Base-by-base conservation (phyloP, 805 yeast genomes). In the Myxozyma neglecta region DNA sequence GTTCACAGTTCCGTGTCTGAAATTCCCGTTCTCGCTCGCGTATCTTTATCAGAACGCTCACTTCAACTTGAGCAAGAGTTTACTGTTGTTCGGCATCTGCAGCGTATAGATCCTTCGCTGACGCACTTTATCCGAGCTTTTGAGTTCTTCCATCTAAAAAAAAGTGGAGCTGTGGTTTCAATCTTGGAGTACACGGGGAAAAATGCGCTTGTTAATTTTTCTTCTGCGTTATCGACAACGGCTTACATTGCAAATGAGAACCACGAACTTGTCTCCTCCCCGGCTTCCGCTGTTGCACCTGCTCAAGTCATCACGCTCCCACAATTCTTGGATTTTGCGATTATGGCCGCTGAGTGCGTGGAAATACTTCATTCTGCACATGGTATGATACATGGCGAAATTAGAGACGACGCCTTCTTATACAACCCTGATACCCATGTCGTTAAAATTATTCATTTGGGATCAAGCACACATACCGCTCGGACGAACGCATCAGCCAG, bases 311-410 rank as follows among this genome's bases (percentile, higher is more conserved):
- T 64, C 51, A 57, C 68, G 14, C 56, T 65, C 32, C 51, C 65
- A 6, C 58, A 56, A 59, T 67, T 67, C 49, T 60, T 66, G 20
- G 69, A 60, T 4, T 67, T 66, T 54, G 69, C 69, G 6, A 57
- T 67, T 29, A 63, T 53, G n/a, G 68, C 68, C 6, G 59, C 59
- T 32, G 64, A 66, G 44, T 60, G 64, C 16, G 60, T 67, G 9
- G 67, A 61, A 47, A 49, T 66, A 8, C 54, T 67, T 20, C 69
- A 67, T 37, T 47, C 56, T 13, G 53, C 63, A 14, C 69, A 66
- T 35, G 57, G 59, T 29, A 59, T 66, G 49, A 58, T 67, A 18
- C 69, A 67, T 47, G 69, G 69, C n/a, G 69, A 67, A 37, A 49
- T 67, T 40, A 44, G 65, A 20, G 65, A 53, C 36, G 69, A 67